Evolutionary conservation across 164 flowering plant genomes (phyloP), one percentile per base, ranked within the genome.

Genomic region (Litsea cubeba): DNA sequence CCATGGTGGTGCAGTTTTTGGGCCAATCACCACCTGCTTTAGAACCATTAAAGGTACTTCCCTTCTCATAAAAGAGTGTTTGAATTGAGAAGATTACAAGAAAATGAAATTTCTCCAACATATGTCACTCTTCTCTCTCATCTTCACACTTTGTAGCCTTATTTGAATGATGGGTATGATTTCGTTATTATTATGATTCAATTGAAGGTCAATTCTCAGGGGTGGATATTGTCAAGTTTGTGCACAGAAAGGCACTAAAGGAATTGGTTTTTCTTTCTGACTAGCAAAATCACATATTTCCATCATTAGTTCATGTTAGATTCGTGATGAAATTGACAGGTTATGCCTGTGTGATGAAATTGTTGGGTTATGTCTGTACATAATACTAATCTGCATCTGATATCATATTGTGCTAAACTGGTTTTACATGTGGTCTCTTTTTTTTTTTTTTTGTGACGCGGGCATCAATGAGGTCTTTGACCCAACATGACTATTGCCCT

Each of bases 1-100:
- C 89, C 75, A 79, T 87, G 82, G 85, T 78, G 40, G 91, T 90
- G 2, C 83, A 82, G 71, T 87, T 88, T 74, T 78, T 88, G 24
- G 79, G 80, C 76, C 87, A 85, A 65, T 83, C 88, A 17, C 87
- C 90, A 25, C 5, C 73, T 69, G 90, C 87, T 65, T 79, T 89
- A 1, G 57, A 79, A 68, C 90, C 90, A 83, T 35, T 89, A 28
- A 88, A 82, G 88, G 93, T 89, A 54, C 18, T 12, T 54, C 18
- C 20, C 60, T 54, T 54, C 60, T 54, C 60, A 12, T 35, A 24
- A 86, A 72, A 46, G 91, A 86, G 54, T 62, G 66, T 72, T 76
- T 90, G 81, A 86, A 76, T 73, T 85, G 90, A 92, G 92, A 88
- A 69, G 92, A 90, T 60, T 88, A 86, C 57, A 85, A 80, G 82